Conservation (phyloP, 768 basidiomycete species). For the Pholiota molesta region DNA sequence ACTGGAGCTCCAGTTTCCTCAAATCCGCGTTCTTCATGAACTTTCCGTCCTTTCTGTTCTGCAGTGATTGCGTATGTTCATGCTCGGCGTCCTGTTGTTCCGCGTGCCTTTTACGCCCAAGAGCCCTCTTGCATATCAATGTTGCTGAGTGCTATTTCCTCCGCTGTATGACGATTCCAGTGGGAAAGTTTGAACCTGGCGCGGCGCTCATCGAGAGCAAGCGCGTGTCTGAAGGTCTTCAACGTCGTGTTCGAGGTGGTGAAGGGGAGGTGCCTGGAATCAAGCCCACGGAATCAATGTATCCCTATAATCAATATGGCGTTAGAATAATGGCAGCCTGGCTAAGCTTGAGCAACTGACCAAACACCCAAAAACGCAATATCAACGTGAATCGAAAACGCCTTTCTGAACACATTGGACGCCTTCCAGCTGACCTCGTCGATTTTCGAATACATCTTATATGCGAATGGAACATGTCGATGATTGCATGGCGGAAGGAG, state of each 20-base stretch:
- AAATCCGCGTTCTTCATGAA: conserved; percentile 16
- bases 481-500: conserved; percentile 43
- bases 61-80: conserved; percentile 6
- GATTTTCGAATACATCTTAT: conserved; percentile 51
- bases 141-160: conserved; percentile 29
- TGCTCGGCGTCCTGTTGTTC: neutral
- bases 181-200: conserved; percentile 57
- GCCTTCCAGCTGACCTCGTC: conserved; percentile 47
- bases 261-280: conserved; percentile 51
- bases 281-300: conserved; percentile 56
- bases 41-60: conserved; percentile 21
- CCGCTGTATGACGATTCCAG: conserved; percentile 38
- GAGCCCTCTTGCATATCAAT: conserved; percentile 21
- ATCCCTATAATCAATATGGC: conserved; percentile 38
- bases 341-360: conserved; percentile 25
- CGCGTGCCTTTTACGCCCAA: neutral
- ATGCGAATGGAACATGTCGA: conserved; percentile 61
- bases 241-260: conserved; percentile 50
- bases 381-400: conserved; percentile 49
- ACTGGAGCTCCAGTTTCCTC: neutral
- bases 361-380: conserved; percentile 56
- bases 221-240: conserved; percentile 59
- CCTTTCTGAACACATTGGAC: conserved; percentile 49
- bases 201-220: conserved; percentile 61
- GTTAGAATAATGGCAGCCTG: neutral